Conservation (phyloP, 495 filamentous ascomycete genomes). For the Chaetomium fimeti region DNA sequence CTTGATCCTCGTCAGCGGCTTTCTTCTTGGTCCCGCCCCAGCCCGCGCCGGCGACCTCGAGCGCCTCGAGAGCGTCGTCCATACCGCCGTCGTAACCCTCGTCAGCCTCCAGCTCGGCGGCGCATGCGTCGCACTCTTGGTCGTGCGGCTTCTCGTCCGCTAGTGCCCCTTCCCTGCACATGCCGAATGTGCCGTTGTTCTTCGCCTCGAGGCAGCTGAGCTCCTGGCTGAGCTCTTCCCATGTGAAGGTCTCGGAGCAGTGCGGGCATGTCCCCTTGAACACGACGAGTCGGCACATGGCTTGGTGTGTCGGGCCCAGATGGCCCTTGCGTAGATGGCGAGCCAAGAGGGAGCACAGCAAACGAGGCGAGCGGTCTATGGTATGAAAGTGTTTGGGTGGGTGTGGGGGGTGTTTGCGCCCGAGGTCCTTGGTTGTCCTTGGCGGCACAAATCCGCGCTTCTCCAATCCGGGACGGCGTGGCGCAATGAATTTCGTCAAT, state of each 20-base stretch:
- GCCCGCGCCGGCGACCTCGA: conserved; percentile 8
- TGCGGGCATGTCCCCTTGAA: conserved; percentile 38
- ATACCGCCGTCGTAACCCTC: conserved; percentile 37
- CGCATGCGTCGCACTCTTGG: conserved; percentile 40
- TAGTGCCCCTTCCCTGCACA: conserved; percentile 32
- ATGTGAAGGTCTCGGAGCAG: conserved; percentile 31
- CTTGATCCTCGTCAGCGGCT: conserved; percentile 24
- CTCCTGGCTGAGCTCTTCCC: conserved; percentile 37
- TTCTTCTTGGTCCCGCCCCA: conserved; percentile 2
- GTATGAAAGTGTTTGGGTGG: background rate
- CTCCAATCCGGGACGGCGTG: background rate
- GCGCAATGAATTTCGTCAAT: background rate
- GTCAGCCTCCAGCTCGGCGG: conserved; percentile 30
- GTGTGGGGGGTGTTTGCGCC: too few relatives aligned
- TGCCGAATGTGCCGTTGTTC: conserved; percentile 37
- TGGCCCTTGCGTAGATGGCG: background rate
- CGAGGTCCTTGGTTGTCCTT: background rate
- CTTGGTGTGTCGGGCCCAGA: background rate
- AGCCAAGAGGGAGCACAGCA: background rate
- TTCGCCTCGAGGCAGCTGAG: conserved; percentile 42
- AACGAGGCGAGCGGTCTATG: background rate
- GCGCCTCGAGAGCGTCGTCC: conserved; percentile 21
- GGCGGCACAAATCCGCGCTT: background rate
- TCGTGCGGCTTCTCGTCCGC: conserved; percentile 38
- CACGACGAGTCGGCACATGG: conserved; percentile 39